These are phyloP conservation scores for Lolium rigidum DNA, from an alignment of 176 grass and related monocot genomes.

Conservation along the genomic window DNA sequence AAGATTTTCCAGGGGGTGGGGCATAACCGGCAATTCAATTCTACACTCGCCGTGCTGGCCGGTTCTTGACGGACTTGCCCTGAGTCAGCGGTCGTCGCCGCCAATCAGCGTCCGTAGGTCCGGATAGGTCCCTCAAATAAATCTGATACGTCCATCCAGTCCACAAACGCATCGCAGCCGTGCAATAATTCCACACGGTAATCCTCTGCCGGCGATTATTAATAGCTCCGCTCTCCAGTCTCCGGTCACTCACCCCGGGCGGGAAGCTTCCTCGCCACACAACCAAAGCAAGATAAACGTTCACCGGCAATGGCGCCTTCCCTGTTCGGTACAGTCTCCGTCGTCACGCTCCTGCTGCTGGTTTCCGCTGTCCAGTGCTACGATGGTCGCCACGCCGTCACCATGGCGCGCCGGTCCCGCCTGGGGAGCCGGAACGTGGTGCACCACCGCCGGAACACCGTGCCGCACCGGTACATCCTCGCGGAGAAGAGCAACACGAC, in stretches of 20 bases:
- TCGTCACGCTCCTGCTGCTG: constrained; percentile 3
- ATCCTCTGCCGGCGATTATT: neutral
- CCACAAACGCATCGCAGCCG: neutral
- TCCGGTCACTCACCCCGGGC: neutral
- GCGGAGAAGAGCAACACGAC: constrained; percentile 26
- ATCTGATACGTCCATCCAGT: constrained; percentile 23
- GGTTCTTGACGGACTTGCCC: constrained; percentile 37
- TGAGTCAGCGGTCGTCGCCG: constrained; percentile 31
- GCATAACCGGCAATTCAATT: too few relatives aligned
- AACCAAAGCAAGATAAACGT: constrained; percentile 24
- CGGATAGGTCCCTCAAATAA: neutral
- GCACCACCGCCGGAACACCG: constrained; percentile 28
- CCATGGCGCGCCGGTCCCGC: constrained; percentile 22
- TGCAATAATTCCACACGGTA: constrained; percentile 25
- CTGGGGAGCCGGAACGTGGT: constrained; percentile 3
- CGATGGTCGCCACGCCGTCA: neutral
- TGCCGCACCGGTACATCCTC: constrained; percentile 54
- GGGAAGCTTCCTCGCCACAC: constrained; percentile 15
- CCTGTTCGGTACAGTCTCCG: neutral
- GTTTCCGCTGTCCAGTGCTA: constrained; percentile 30
- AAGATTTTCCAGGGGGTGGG: too few relatives aligned
- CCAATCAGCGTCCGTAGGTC: neutral
- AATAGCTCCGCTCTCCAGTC: neutral
- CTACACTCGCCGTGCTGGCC: constrained; percentile 37
- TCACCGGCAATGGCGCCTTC: neutral